Evolutionary conservation across 2,329 filamentous ascomycete genomes (phyloP).

Genomic region (Aspergillus fischeri): DNA sequence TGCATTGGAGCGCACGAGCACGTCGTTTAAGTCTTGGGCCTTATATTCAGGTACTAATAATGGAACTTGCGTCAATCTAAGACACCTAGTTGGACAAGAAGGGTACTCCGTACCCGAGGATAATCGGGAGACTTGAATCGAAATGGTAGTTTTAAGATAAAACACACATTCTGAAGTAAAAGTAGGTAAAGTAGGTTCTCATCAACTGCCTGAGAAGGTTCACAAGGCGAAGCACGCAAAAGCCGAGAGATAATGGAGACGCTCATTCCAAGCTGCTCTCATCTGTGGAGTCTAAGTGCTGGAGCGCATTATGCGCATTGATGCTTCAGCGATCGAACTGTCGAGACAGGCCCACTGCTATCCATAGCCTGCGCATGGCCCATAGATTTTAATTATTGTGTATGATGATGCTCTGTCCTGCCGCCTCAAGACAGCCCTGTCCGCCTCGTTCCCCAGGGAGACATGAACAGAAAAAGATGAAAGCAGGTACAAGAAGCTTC

Average conservation of each 20-base stretch:
- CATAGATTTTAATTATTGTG: not conserved
- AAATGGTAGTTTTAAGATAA: not conserved
- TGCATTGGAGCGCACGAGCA: not conserved
- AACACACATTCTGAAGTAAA: not conserved
- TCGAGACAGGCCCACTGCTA: not conserved
- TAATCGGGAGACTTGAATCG: not conserved
- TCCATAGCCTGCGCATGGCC: not conserved
- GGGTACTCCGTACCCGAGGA: not conserved
- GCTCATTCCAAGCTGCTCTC: not conserved
- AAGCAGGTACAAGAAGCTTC: slow-evolving; percentile 4
- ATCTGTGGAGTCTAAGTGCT: too few species aligned
- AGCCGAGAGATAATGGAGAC: too few species aligned
- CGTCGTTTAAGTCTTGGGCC: not conserved
- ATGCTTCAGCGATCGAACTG: too few species aligned
- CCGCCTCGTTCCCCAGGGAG: slow-evolving; percentile 5
- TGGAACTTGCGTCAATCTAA: not conserved
- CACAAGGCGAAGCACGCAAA: not conserved
- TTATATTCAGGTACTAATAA: not conserved
- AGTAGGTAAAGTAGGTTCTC: not conserved
- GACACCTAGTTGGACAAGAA: not conserved
- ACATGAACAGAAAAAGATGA: slow-evolving; percentile 12
- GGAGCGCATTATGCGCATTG: too few species aligned
- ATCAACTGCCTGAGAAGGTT: not conserved
- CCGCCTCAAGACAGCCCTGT: slow-evolving; percentile 11
- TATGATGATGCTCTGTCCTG: not conserved